A percentile compares a stretch with the other conserved stretches of the same genome.
These are phyloP conservation scores for Camellia japonica DNA, from an alignment of 148 eudicot species.

Conservation along the genomic window DNA sequence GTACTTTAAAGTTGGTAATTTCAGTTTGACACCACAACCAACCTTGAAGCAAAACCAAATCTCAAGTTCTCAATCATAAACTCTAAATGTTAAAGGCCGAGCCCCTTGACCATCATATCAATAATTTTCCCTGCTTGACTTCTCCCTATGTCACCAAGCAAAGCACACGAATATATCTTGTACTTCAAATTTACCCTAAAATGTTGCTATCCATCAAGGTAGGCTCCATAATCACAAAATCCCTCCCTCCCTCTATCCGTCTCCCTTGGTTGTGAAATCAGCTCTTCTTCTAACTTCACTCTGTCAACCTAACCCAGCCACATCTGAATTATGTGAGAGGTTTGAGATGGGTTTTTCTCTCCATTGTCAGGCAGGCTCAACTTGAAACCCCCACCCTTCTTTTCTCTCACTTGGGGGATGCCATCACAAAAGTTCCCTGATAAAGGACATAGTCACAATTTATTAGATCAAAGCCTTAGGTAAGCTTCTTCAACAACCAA, in stretches of 20 bases:
- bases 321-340: neutral
- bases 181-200: neutral
- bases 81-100: neutral
- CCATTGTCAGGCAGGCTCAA: neutral
- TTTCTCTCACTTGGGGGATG: neutral
- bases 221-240: neutral
- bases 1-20: neutral
- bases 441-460: neutral
- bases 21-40: slow-evolving; percentile 6
- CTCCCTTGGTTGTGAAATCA: neutral
- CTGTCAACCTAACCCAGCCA: neutral
- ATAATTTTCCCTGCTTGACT: too few species aligned
- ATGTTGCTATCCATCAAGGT: neutral
- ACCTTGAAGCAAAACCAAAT: neutral
- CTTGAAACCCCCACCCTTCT: neutral
- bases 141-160: neutral
- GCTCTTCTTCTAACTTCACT: neutral
- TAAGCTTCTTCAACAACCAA: neutral
- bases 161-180: neutral
- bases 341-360: neutral
- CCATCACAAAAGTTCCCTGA: neutral
- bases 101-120: neutral
- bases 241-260: neutral
- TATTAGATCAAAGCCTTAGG: neutral
- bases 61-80: neutral